Conservation (phyloP, 2,329 filamentous ascomycete genomes). For the Cyclaneusma minus region DNA sequence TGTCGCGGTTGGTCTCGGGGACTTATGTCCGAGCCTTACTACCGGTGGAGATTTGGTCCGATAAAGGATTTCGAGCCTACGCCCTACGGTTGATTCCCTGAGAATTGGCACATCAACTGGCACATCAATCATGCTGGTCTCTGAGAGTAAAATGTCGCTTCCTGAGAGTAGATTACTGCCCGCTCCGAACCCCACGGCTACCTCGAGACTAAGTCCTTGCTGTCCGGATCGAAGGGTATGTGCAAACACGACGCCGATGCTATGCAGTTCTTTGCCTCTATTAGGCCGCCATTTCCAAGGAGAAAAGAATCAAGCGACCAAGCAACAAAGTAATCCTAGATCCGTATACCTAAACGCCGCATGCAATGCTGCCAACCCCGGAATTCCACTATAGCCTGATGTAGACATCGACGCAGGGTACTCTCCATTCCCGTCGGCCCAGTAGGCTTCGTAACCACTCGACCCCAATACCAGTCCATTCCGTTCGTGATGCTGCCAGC, state of each 20-base stretch:
- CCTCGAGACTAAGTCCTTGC: too few relatives aligned
- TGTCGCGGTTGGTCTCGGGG: too few relatives aligned
- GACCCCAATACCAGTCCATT: constrained; percentile 63
- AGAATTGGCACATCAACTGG: background rate
- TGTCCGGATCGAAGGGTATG: background rate
- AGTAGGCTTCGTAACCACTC: constrained; percentile 77
- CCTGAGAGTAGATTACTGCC: background rate
- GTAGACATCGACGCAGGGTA: constrained; percentile 83
- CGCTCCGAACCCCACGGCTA: too few relatives aligned
- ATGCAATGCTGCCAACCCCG: background rate
- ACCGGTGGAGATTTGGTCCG: too few relatives aligned
- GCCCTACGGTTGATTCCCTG: background rate
- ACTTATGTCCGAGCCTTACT: too few relatives aligned
- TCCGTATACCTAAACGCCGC: background rate
- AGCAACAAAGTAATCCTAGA: background rate
- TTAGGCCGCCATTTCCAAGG: background rate
- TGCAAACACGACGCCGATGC: background rate
- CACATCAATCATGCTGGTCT: background rate
- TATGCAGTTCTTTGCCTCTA: background rate
- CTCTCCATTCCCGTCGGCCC: constrained; percentile 72
- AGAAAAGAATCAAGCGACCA: background rate
- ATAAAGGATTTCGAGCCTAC: background rate
- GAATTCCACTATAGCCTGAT: constrained; percentile 48
- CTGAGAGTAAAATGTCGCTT: background rate
- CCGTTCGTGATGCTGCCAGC: constrained; percentile 34